Evolutionary conservation across 78 protist species (phyloP).

Genomic region (Carpediemonas membranifera): DNA sequence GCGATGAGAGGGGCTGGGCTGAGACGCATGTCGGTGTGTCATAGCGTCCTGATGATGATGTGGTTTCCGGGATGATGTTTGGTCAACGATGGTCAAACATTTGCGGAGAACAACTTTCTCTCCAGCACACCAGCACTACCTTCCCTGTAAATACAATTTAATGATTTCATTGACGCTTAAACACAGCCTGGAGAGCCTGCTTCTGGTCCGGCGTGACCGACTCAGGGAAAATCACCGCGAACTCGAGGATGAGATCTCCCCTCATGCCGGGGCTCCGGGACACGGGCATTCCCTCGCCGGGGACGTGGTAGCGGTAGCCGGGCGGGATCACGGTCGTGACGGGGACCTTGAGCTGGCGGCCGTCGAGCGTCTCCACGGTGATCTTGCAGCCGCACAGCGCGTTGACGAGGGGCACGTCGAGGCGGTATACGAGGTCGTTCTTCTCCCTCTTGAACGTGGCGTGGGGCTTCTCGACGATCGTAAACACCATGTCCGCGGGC

Average conservation of each 20-base stretch:
- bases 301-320: neutral
- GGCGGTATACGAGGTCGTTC: slow-evolving; percentile 17
- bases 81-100: too few relatives aligned
- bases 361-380: slow-evolving; percentile 15
- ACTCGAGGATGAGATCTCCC: slow-evolving; percentile 36
- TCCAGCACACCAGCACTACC: neutral
- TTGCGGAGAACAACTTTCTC: neutral
- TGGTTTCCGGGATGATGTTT: too few relatives aligned
- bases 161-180: neutral
- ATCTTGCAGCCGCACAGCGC: slow-evolving; percentile 25
- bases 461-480: slow-evolving; percentile 51
- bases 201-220: neutral
- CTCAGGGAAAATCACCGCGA: slow-evolving; percentile 8
- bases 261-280: neutral
- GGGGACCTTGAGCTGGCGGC: neutral
- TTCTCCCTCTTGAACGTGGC: slow-evolving; percentile 39
- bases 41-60: too few relatives aligned
- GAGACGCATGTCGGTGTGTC: too few relatives aligned
- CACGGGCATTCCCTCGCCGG: slow-evolving; percentile 47
- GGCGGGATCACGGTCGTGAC: slow-evolving; percentile 5
- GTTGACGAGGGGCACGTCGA: slow-evolving; percentile 7
- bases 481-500: slow-evolving; percentile 53
- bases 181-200: neutral
- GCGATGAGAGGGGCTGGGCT: too few relatives aligned
- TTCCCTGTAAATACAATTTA: neutral